Conservation (phyloP, 352 stramenopile genomes). For the Pythium coloratum region DNA sequence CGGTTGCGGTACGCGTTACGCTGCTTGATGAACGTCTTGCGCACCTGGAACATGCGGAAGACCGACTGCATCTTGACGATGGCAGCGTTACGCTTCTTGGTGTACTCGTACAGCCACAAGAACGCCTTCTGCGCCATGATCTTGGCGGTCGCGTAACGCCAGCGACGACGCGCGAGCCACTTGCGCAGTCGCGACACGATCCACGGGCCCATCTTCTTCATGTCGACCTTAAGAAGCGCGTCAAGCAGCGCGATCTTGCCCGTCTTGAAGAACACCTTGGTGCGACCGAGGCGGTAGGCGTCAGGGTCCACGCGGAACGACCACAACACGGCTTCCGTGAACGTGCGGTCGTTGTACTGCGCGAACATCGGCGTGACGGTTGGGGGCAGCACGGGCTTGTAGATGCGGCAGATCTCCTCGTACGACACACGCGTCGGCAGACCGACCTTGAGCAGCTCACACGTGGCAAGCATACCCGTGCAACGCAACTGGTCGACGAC, state of each 20-base stretch:
- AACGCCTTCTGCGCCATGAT: conserved; percentile 83
- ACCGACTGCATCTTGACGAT: conserved; percentile 83
- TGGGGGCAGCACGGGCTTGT: conserved; percentile 68
- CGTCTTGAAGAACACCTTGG: conserved; percentile 72
- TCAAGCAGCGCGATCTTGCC: conserved; percentile 78
- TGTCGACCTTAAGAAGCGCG: conserved; percentile 80
- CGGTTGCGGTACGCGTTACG: conserved; percentile 71
- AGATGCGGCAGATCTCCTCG: conserved; percentile 63
- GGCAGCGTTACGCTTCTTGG: conserved; percentile 66
- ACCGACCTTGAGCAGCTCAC: conserved; percentile 84
- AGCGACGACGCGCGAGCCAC: conserved; percentile 82
- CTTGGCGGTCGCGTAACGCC: conserved; percentile 85
- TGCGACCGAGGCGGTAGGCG: conserved; percentile 84
- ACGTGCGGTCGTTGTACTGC: conserved; percentile 67
- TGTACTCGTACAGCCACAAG: conserved; percentile 78
- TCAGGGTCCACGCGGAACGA: conserved; percentile 82
- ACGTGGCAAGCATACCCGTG: conserved; percentile 84
- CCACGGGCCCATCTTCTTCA: conserved; percentile 89
- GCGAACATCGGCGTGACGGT: conserved; percentile 71
- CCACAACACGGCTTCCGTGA: conserved; percentile 83
- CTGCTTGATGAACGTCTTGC: conserved; percentile 76
- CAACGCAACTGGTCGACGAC: conserved; percentile 83
- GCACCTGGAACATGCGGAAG: conserved; percentile 84
- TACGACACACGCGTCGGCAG: conserved; percentile 81
- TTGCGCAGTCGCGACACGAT: conserved; percentile 82